phyloP scores from a whole-genome alignment of 2,329 filamentous ascomycete species.

The Pestalotiopsis sp. region DNA sequence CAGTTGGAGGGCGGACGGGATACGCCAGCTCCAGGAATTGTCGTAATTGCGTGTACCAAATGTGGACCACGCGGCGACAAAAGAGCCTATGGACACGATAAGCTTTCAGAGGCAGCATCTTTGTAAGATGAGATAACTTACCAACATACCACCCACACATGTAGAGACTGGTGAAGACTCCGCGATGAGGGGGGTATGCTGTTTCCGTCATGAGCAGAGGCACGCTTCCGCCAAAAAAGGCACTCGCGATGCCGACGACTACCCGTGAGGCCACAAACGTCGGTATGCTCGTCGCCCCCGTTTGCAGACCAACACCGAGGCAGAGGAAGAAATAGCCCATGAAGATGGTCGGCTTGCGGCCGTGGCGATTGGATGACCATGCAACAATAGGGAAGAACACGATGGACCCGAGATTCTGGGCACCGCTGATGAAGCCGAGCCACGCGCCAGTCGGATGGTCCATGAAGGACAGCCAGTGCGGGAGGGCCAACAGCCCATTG shows the following conservation, averaged over 20 bases:
- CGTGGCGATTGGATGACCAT: conserved; percentile 40
- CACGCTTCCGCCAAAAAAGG: conserved; percentile 25
- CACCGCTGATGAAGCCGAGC: conserved; percentile 40
- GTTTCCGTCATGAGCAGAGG: conserved; percentile 32
- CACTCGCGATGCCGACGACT: conserved; percentile 27
- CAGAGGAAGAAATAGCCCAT: conserved; percentile 33
- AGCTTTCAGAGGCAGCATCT: conserved; percentile 11
- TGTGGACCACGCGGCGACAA: conserved; percentile 20
- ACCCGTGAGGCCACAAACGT: conserved; percentile 28
- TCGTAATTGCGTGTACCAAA: conserved; percentile 20
- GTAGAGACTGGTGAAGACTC: conserved; percentile 8
- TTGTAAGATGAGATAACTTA: not conserved
- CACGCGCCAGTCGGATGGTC: conserved; percentile 36
- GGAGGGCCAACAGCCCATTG: conserved; percentile 45
- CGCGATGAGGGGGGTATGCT: conserved; percentile 29
- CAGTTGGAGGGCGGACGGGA: conserved; percentile 47
- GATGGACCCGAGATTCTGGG: conserved; percentile 41
- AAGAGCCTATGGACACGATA: conserved; percentile 14
- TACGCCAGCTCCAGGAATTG: conserved; percentile 38
- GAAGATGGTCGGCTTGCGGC: conserved; percentile 35
- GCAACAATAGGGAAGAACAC: conserved; percentile 38
- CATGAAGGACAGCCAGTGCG: conserved; percentile 44
- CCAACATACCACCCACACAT: conserved; percentile 1
- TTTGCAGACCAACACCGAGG: conserved; percentile 29
- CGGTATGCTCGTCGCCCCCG: conserved; percentile 18